Percentiles rank a stretch among this genome's conserved stretches.
phyloP scores from a whole-genome alignment of 768 basidiomycete genomes.

The Pilatotrama ljubarskyi region DNA sequence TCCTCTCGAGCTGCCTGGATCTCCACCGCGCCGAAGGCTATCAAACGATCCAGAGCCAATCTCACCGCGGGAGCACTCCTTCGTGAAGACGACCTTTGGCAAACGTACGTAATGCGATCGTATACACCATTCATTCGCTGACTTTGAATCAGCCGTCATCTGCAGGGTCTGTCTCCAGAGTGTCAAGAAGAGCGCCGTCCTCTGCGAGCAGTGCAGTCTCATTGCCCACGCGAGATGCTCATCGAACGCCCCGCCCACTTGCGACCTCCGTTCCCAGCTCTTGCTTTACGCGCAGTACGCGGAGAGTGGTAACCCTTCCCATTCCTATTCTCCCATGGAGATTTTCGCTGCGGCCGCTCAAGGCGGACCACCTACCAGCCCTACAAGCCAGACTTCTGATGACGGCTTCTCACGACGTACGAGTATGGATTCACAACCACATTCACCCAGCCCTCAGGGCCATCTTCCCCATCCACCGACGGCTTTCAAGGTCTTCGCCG shows the following conservation, averaged over 20 bases:
- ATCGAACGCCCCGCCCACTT: slow-evolving; percentile 71
- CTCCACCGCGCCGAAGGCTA: slow-evolving; percentile 21
- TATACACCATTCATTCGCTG: slow-evolving; percentile 3
- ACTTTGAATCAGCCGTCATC: slow-evolving; percentile 60
- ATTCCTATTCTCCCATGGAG: slow-evolving; percentile 54
- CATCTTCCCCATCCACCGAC: slow-evolving; percentile 56
- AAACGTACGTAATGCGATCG: slow-evolving; percentile 66
- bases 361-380: slow-evolving; percentile 40
- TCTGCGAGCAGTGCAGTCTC: slow-evolving; percentile 88
- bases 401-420: slow-evolving; percentile 42
- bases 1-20: slow-evolving; percentile 39
- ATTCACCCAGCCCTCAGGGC: slow-evolving; percentile 44
- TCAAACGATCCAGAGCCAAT: slow-evolving; percentile 46
- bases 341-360: slow-evolving; percentile 36
- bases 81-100: slow-evolving; percentile 90
- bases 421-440: slow-evolving; percentile 46
- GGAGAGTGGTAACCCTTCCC: slow-evolving; percentile 58
- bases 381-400: slow-evolving; percentile 55
- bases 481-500: slow-evolving; percentile 67
- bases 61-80: slow-evolving; percentile 71
- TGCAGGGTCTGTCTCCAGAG: slow-evolving; percentile 81
- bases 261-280: slow-evolving; percentile 81
- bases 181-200: slow-evolving; percentile 83
- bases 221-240: slow-evolving; percentile 84
- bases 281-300: slow-evolving; percentile 77